Evolutionary conservation across 345 rosid genomes (phyloP), one percentile per base, ranked within the genome.

Genomic region (Citrus reticulata): DNA sequence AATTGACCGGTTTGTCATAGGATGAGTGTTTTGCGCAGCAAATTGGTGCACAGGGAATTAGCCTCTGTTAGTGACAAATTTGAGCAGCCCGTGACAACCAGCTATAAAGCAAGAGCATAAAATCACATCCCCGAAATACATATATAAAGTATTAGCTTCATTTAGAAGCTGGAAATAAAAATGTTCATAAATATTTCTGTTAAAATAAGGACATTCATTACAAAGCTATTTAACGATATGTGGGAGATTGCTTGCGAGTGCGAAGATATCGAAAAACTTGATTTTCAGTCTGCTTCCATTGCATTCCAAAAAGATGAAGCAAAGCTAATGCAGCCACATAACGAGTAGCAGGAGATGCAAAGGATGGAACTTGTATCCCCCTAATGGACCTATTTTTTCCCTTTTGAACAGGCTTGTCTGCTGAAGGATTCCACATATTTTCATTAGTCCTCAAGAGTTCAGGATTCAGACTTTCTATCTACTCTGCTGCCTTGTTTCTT

Each of bases 41-140:
- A 34, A 34, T 0, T 6, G 0, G 0, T 34, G 35, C 35, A 34
- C 35, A 34, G 1, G 1, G 0, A 34, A 34, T 34, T 34, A 34
- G 6, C 6, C 6, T 34, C 4, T 0, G 35, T 34, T 34, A 5
- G 6, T 32, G 34, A 0, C 1, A 34, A 34, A 34, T 34, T 34
- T 34, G 35, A 34, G 35, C 35, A 0, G 39, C 35, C 6, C 35
- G 1, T 34, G 1, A 0, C 35, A 34, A 5, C 6, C 10, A 8
- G 11, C 42, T 8, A 34, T 6, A 25, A 13, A 46, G 13, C 2
- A 54, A 54, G 22, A 54, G 19, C 58, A 54, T 54, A 17, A 62
- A 62, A 62, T 29, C 67, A 14, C 67, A 62, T 29, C 22, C 58
- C 9, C 16, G 0, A 68, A 46, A 14, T 13, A 9, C 19, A n/a